A percentile compares a stretch with the other conserved stretches of the same genome.
Conservation (phyloP, 225 moss, liverwort and hornwort species). For the Thuidium tamariscinum region DNA sequence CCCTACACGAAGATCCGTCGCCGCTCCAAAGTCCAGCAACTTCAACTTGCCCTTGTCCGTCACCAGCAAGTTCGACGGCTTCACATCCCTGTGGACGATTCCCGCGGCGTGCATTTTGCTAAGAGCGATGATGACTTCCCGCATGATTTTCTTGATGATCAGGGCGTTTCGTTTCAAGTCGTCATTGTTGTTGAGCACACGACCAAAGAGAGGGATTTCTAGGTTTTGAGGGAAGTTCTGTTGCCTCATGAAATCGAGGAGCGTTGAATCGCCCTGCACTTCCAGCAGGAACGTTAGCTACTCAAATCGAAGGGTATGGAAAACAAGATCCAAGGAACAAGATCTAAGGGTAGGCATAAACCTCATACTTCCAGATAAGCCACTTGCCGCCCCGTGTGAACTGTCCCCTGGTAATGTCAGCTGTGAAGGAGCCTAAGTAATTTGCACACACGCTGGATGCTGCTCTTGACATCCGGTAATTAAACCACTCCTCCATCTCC, state of each 20-base stretch:
- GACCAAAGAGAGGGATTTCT: constrained; percentile 53
- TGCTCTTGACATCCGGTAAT: constrained; percentile 73
- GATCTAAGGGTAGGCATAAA: constrained; percentile 22
- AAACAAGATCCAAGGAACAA: not conserved
- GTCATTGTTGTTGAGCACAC: constrained; percentile 27
- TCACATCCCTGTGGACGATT: constrained; percentile 83
- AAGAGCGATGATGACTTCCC: constrained; percentile 52
- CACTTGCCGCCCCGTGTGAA: constrained; percentile 87
- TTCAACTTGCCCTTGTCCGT: constrained; percentile 79
- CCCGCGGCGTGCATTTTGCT: constrained; percentile 72
- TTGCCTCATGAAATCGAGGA: constrained; percentile 74
- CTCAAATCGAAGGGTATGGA: not conserved
- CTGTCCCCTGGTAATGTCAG: constrained; percentile 64
- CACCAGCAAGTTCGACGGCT: constrained; percentile 84
- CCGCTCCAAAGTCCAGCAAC: constrained; percentile 80
- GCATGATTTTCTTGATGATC: constrained; percentile 70
- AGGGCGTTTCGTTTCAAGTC: constrained; percentile 35
- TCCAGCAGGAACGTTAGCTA: not conserved
- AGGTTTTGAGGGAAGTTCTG: constrained; percentile 59
- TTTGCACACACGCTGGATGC: constrained; percentile 72
- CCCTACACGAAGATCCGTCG: constrained; percentile 79
- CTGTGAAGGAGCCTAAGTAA: constrained; percentile 75
- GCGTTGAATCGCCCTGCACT: constrained; percentile 70
- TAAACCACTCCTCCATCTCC: constrained; percentile 99
- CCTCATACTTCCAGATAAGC: constrained; percentile 95